Base-by-base conservation (phyloP, 495 filamentous ascomycete species). In the Neurospora sp. region DNA sequence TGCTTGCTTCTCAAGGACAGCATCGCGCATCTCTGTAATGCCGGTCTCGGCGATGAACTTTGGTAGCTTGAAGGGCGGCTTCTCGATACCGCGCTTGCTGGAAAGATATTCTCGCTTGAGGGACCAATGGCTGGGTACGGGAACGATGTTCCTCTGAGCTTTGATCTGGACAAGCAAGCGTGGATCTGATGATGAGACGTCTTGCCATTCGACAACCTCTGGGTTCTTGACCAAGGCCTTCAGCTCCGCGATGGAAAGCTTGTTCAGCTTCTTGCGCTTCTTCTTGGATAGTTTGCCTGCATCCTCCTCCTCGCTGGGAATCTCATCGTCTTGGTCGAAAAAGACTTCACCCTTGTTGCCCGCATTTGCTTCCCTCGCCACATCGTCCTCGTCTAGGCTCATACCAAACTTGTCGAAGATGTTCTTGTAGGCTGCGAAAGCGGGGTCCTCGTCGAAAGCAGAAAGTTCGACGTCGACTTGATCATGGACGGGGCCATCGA, bases 21-120 rank as follows among this genome's bases (percentile, higher is more conserved):
- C 95, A 78, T 98, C 96, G 71, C 96, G 90, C 96, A 98, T 98
- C 81, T 98, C 96, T 22, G 94, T 88, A 76, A 99, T 98, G 16
- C 96, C 96, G 3, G 96, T 99, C 76, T 98, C 96, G 77, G 95
- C 92, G 74, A 99, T 98, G 83, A 98, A 99, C 80, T 97, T 96
- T 27, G 96, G 96, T 18, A 99, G 85, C 39, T 93, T 88, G 78
- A 97, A 99, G 2, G 94, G 90, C 1, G 95, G 86, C 80, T 99
- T 99, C 81, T 99, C 96, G 65, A 99, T 91, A 78, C 96, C 96
- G 41, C 96, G 87, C 78, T 99, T 99, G 45, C 93, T 96, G 2
- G 94, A 97, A 4, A 99, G 87, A 79, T 99, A 99, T 79, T 99
- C 96, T 38, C 96, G 89, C 83, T 99, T 99, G 39, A 98, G 83